Evolutionary conservation across 495 filamentous ascomycete genomes (phyloP).

Genomic region (Penicillium riverlandense): DNA sequence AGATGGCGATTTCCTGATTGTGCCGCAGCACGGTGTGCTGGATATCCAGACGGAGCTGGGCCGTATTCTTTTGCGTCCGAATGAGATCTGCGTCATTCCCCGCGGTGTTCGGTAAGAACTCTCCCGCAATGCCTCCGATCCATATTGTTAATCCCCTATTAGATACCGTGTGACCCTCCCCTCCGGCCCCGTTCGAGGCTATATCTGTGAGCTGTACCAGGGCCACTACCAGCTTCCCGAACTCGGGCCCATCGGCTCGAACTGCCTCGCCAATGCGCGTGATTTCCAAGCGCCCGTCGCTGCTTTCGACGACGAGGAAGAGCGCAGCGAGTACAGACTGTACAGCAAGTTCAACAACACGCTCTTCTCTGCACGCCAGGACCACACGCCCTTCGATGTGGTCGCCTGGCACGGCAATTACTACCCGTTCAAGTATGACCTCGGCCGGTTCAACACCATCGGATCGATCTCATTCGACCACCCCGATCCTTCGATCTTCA

Average conservation of each 20-base stretch:
- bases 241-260: slow-evolving; percentile 82
- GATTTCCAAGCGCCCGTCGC: slow-evolving; percentile 86
- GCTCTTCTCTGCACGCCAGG: slow-evolving; percentile 65
- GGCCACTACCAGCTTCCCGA: slow-evolving; percentile 81
- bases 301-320: slow-evolving; percentile 56
- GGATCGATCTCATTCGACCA: slow-evolving; percentile 71
- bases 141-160: slow-evolving; percentile 1
- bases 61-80: slow-evolving; percentile 71
- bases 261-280: slow-evolving; percentile 77
- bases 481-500: slow-evolving; percentile 77
- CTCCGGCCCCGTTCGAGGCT: slow-evolving; percentile 63
- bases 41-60: slow-evolving; percentile 86
- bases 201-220: slow-evolving; percentile 82
- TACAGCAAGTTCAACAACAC: slow-evolving; percentile 74
- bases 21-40: slow-evolving; percentile 74
- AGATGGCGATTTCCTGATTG: slow-evolving; percentile 84
- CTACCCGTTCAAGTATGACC: slow-evolving; percentile 84
- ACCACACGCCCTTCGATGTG: slow-evolving; percentile 74
- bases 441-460: slow-evolving; percentile 72
- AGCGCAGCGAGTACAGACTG: slow-evolving; percentile 46
- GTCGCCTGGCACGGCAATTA: slow-evolving; percentile 76
- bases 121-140: not conserved
- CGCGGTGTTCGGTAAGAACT: slow-evolving; percentile 52
- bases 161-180: slow-evolving; percentile 67
- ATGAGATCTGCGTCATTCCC: slow-evolving; percentile 85